These are phyloP conservation scores for Rhizophora mangle DNA, from an alignment of 345 rosid species.

Conservation along the genomic window DNA sequence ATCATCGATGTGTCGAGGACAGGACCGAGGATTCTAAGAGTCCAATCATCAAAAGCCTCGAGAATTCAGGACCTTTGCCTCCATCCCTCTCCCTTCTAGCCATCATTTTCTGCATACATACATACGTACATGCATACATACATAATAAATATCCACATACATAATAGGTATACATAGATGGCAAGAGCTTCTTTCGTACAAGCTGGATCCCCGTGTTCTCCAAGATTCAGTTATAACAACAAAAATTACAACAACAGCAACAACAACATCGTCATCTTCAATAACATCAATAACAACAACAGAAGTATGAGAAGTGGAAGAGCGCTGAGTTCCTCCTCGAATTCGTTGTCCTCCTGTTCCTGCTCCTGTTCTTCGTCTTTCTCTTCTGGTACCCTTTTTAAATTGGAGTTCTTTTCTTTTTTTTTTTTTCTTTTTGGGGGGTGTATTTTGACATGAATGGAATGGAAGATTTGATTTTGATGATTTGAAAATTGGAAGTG, in stretches of 20 bases:
- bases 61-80: constrained; percentile 3
- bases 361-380: constrained; percentile 45
- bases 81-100: background rate
- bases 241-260: constrained; percentile 21
- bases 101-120: background rate
- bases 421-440: background rate
- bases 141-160: background rate
- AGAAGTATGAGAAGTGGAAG: constrained; percentile 32
- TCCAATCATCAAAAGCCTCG: constrained; percentile 14
- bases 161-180: constrained; percentile 22
- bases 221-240: constrained; percentile 14
- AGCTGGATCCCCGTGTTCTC: constrained; percentile 41
- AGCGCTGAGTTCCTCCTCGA: constrained; percentile 24
- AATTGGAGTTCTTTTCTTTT: background rate
- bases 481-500: too few relatives aligned
- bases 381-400: constrained; percentile 43
- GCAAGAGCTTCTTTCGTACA: constrained; percentile 44
- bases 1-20: background rate
- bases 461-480: too few relatives aligned
- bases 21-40: background rate
- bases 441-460: too few relatives aligned
- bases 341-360: constrained; percentile 28
- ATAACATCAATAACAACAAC: background rate
- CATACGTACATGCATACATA: background rate
- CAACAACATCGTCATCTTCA: background rate